phyloP scores from a whole-genome alignment of 495 filamentous ascomycete species.

The Aspergillus campestris region DNA sequence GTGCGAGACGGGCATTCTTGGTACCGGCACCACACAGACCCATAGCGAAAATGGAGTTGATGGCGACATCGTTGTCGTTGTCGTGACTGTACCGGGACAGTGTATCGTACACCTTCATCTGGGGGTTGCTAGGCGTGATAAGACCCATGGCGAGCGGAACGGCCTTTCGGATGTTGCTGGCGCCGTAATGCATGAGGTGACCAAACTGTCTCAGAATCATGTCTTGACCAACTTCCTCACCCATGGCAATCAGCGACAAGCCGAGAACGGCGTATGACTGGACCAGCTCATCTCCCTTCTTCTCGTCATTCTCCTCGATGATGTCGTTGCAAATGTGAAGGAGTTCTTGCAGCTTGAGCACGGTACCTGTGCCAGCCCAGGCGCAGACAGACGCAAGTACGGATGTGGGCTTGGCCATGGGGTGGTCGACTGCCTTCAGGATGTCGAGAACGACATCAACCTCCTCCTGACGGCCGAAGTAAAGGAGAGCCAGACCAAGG shows the following conservation, averaged over 20 bases:
- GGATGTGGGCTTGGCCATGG: constrained; percentile 82
- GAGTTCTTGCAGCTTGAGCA: constrained; percentile 92
- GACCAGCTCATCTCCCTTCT: constrained; percentile 86
- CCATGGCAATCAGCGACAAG: constrained; percentile 91
- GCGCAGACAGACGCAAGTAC: constrained; percentile 93
- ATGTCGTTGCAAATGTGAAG: constrained; percentile 97
- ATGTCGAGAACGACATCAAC: constrained; percentile 93
- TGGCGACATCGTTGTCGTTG: constrained; percentile 96
- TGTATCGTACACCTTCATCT: constrained; percentile 99
- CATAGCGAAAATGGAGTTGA: constrained; percentile 99
- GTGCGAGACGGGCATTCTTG: constrained; percentile 94
- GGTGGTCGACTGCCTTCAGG: constrained; percentile 89
- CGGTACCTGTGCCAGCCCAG: constrained; percentile 94
- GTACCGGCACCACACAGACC: constrained; percentile 93
- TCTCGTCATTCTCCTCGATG: constrained; percentile 84
- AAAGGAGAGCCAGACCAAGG: constrained; percentile 86
- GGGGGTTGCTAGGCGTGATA: constrained; percentile 92
- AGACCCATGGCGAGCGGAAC: constrained; percentile 97
- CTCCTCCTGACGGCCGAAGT: constrained; percentile 93
- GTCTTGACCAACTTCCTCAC: constrained; percentile 95
- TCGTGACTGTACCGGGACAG: constrained; percentile 98
- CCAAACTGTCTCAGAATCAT: constrained; percentile 98
- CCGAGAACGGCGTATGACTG: constrained; percentile 96
- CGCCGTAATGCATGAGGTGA: constrained; percentile 98
- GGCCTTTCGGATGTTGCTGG: constrained; percentile 89